Evolutionary conservation across 1,284 basidiomycete genomes (phyloP), one percentile per base, ranked within the genome.

Genomic region (Cutaneotrichosporon spelunceum): DNA sequence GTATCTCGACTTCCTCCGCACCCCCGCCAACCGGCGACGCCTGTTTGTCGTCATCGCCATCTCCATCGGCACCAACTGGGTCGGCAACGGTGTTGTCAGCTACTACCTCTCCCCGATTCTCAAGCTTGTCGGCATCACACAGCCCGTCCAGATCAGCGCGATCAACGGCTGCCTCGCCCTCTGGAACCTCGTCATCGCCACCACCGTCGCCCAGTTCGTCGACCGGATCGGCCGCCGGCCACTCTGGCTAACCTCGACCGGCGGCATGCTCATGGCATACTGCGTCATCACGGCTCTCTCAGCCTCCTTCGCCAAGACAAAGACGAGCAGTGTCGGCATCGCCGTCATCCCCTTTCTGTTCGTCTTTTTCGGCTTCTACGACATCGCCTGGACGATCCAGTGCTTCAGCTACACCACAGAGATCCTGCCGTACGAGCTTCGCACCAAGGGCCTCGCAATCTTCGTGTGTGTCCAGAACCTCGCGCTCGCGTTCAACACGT

Each of bases 271-370:
- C 19, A 16, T 68, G 42, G 47, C 61, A 39, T 69, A 69, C 64
- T 29, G 47, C 52, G 49, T 68, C 61, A 65, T 76, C 54, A 71
- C 68, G 5, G 71, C 64, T 2, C 65, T 70, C 11, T 70, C 69
- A 5, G 72, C 71, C 19, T 53, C 65, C 0, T 74, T 71, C 53
- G 70, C 67, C 23, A 63, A 65, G 53, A 69, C 66, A n/a, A 48
- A 61, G 6, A 68, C 58, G 24, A 21, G 34, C 8, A 50, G 62
- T 0, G 57, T 65, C 6, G 76, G 76, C 11, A 65, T 68, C n/a
- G 74, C 73, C 0, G 68, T 70, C 50, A 68, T 78, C 10, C 68
- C 72, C 1, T 71, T 74, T 64, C 64, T 77, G 13, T 75, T 69
- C 49, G 61, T 65, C 56, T 66, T 63, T 54, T 64, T 54, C 47